Evolutionary conservation across 176 grass and related monocot genomes (phyloP).

Genomic region (Musa schizocarpa): DNA sequence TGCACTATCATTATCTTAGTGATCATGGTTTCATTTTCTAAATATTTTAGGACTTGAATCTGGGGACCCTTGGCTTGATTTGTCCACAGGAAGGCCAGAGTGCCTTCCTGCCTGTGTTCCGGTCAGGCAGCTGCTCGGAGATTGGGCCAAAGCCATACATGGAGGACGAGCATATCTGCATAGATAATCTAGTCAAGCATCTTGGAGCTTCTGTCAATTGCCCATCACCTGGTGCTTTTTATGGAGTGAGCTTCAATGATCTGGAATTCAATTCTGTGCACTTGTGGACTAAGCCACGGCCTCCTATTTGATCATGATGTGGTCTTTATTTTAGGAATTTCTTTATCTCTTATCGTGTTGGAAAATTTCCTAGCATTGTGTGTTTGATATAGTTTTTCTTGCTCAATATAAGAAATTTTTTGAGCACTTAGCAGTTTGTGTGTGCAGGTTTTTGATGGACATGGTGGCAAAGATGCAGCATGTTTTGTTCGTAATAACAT

Average conservation of each 20-base stretch:
- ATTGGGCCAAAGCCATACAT: constrained; percentile 66
- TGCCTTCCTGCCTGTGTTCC: constrained; percentile 54
- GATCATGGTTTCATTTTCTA: constrained; percentile 1
- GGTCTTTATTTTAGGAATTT: background rate
- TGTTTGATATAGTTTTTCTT: background rate
- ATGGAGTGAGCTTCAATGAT: constrained; percentile 52
- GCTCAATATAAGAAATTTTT: background rate
- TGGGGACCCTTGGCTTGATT: constrained; percentile 44
- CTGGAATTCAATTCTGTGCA: constrained; percentile 1
- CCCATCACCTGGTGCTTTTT: constrained; percentile 70
- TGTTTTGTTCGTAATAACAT: constrained; percentile 68
- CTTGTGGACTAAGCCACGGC: background rate
- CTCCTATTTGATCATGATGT: background rate
- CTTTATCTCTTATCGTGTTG: background rate
- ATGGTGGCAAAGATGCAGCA: constrained; percentile 77
- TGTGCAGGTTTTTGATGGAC: constrained; percentile 88
- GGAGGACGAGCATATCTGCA: constrained; percentile 80
- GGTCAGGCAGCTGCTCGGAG: constrained; percentile 66
- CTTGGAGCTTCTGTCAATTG: constrained; percentile 30
- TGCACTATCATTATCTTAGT: background rate
- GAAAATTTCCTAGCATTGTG: background rate
- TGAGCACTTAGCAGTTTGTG: background rate
- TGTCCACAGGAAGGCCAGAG: constrained; percentile 42
- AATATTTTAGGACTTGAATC: constrained; percentile 50
- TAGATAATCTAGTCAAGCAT: constrained; percentile 69